Conservation (phyloP, 305 asterid species). For the Fraxinus paxiana region DNA sequence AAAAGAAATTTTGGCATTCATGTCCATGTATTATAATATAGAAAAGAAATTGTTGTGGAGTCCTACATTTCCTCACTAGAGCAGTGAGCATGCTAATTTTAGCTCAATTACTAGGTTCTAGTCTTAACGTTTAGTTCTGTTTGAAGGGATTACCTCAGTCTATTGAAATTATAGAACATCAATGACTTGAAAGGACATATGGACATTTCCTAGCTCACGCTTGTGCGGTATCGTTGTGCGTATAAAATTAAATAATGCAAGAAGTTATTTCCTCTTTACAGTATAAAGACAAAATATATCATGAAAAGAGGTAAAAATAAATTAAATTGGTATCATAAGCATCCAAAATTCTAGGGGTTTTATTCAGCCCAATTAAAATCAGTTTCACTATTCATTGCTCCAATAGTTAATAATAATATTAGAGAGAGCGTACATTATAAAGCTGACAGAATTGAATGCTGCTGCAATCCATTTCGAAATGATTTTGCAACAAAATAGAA, state of each 20-base stretch:
- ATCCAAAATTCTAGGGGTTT: background rate
- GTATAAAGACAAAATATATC: background rate
- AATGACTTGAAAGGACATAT: conserved; percentile 2
- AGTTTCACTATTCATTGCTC: background rate
- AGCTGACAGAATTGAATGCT: conserved; percentile 1
- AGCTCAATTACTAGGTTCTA: background rate
- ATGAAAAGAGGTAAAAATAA: background rate
- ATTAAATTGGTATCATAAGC: background rate
- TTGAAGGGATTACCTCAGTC: conserved; percentile 14
- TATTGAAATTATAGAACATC: background rate
- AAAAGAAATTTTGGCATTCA: background rate
- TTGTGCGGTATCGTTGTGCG: background rate
- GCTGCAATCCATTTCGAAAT: background rate
- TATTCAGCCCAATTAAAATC: background rate
- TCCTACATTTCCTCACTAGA: background rate
- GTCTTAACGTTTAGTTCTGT: background rate
- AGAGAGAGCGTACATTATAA: background rate
- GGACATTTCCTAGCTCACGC: background rate
- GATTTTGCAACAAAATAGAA: conserved; percentile 3
- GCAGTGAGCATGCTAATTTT: background rate
- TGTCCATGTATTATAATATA: background rate
- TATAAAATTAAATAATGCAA: background rate
- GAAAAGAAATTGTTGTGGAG: background rate
- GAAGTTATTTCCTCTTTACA: background rate
- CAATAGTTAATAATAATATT: background rate